Percentiles rank a stretch among this genome's conserved stretches.
These are phyloP conservation scores for Corchorus capsularis DNA, from an alignment of 345 rosid species.

Conservation along the genomic window DNA sequence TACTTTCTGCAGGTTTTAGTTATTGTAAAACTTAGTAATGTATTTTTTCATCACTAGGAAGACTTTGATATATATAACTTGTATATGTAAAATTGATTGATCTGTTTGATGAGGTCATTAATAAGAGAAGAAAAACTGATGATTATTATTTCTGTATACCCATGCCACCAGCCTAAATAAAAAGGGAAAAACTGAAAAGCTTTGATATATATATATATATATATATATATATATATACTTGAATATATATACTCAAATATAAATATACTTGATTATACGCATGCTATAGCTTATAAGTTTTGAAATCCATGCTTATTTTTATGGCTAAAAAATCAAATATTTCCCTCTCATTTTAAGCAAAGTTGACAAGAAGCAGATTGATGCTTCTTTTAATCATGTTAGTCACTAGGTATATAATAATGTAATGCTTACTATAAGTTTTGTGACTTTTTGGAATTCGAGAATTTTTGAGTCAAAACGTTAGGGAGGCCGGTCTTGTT, in stretches of 20 bases:
- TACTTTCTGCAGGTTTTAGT: background rate
- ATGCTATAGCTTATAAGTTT: background rate
- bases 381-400: conserved; percentile 24
- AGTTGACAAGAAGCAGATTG: background rate
- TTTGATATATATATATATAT: too few species aligned
- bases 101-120: background rate
- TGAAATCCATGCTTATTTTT: background rate
- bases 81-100: background rate
- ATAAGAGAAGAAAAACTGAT: background rate
- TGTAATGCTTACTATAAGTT: background rate
- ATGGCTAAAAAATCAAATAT: background rate
- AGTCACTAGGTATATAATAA: conserved; percentile 15
- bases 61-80: too few species aligned
- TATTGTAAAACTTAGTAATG: too few species aligned
- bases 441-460: conserved; percentile 21
- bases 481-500: background rate
- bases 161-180: too few species aligned
- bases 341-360: conserved; percentile 29
- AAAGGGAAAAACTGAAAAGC: too few species aligned
- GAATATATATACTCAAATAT: background rate
- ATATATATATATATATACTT: background rate
- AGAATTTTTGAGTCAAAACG: conserved; percentile 22
- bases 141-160: background rate
- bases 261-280: conserved; percentile 9
- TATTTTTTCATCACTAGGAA: too few species aligned